Conservation (phyloP, 306 rosid species). For the Cucurbita pepo region DNA sequence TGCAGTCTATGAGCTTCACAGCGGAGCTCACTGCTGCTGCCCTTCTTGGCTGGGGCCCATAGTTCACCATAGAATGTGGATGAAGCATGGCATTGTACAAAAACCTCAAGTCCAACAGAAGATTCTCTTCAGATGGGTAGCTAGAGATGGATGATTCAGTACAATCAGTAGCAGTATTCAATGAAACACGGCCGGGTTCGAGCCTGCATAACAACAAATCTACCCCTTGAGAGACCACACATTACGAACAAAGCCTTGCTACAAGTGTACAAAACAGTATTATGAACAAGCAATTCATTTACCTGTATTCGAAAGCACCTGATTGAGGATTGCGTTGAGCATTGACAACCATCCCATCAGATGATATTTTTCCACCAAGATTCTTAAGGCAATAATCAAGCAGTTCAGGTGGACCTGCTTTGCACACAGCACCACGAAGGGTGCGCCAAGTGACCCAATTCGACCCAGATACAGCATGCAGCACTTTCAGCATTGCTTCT, state of each 20-base stretch:
- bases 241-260: neutral
- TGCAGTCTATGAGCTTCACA: slow-evolving; percentile 82
- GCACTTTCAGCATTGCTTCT: slow-evolving; percentile 71
- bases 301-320: slow-evolving; percentile 71
- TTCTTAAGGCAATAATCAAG: slow-evolving; percentile 68
- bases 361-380: slow-evolving; percentile 60
- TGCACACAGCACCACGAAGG: slow-evolving; percentile 74
- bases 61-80: slow-evolving; percentile 45
- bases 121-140: slow-evolving; percentile 48
- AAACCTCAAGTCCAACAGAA: slow-evolving; percentile 51
- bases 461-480: slow-evolving; percentile 79
- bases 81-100: slow-evolving; percentile 65
- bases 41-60: slow-evolving; percentile 37
- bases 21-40: slow-evolving; percentile 44
- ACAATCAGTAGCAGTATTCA: slow-evolving; percentile 16
- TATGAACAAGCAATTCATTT: neutral
- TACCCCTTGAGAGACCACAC: neutral
- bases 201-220: slow-evolving; percentile 30
- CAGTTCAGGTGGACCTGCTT: slow-evolving; percentile 60
- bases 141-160: slow-evolving; percentile 21
- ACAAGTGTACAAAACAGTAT: neutral
- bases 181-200: slow-evolving; percentile 26
- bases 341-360: slow-evolving; percentile 58
- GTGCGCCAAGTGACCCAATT: slow-evolving; percentile 73
- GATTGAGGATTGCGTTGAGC: slow-evolving; percentile 53